Evolutionary conservation across 2,329 filamentous ascomycete species (phyloP).

Genomic region (Verticillium longisporum): DNA sequence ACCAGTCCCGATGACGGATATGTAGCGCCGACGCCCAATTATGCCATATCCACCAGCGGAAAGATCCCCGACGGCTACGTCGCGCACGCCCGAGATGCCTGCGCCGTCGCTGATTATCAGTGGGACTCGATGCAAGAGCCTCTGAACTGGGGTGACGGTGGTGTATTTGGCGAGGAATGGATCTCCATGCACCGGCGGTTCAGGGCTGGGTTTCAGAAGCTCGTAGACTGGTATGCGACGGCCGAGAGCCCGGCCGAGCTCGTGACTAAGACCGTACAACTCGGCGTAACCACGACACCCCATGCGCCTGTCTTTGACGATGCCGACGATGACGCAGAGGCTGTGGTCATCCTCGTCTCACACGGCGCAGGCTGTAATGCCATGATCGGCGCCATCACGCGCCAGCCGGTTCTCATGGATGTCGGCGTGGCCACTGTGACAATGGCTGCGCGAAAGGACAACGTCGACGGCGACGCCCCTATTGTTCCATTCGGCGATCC

Average conservation of each 20-base stretch:
- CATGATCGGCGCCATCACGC: constrained; percentile 82
- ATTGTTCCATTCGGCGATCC: constrained; percentile 17
- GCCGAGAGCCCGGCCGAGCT: constrained; percentile 44
- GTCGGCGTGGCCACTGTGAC: constrained; percentile 87
- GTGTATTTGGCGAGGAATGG: constrained; percentile 90
- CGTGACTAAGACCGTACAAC: constrained; percentile 35
- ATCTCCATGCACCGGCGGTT: constrained; percentile 90
- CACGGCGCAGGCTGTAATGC: constrained; percentile 97
- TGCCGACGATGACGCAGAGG: constrained; percentile 58
- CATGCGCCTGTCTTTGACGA: constrained; percentile 26
- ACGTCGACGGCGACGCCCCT: constrained; percentile 18
- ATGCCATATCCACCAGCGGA: constrained; percentile 73
- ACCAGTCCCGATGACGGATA: constrained; percentile 44
- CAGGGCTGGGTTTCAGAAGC: constrained; percentile 66
- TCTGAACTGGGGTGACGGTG: constrained; percentile 80
- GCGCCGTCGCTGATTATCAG: constrained; percentile 80
- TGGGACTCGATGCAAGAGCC: constrained; percentile 87
- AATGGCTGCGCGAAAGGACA: constrained; percentile 65
- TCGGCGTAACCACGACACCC: constrained; percentile 19
- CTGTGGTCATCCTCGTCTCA: constrained; percentile 81
- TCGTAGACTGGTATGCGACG: constrained; percentile 77
- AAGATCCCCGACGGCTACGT: constrained; percentile 85
- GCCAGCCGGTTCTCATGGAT: constrained; percentile 85
- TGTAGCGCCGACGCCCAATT: constrained; percentile 69
- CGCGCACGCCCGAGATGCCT: constrained; percentile 81